Base-by-base conservation (phyloP, 2,329 filamentous ascomycete genomes). In the Cytospora piceae region DNA sequence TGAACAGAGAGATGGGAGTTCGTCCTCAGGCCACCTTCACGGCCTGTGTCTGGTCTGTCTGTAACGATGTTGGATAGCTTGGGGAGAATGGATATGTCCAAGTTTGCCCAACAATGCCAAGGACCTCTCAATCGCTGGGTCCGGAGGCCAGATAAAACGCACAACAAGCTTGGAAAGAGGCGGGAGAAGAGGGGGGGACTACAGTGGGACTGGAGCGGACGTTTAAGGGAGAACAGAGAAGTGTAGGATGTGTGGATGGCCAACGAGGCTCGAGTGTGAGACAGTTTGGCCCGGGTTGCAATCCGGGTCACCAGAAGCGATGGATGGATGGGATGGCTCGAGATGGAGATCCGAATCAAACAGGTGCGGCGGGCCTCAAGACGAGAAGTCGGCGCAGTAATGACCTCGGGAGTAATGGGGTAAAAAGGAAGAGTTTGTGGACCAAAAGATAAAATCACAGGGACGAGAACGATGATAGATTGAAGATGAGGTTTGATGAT, bases 11-110 rank as follows among this genome's bases (percentile, higher is more conserved):
- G 42, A n/a, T 51, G 54, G 20, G 39, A 49, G 22, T 39, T 54
- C 51, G 29, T 52, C 53, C 51, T 49, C 58, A 62, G 65, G 65
- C 62, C 65, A 55, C 34, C 42, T 42, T 59, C 46, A 61, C 49
- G 62, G 65, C 62, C 65, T 64, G 32, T 39, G 49, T 42, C 37
- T 61, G 56, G 59, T 51, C 57, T 64, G 37, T 20, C 53, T 55
- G 65, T 57, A 61, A 65, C 53, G 58, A 46, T 22, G 61, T 57
- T 51, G 53, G 42, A 63, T 37, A 32, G 51, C 39, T 57, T 32
- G n/a, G 24, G 31, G 34, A 49, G 53, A 34, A 31, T 15, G 11
- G 46, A 58, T 56, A 55, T 61, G 34, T 51, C 42, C 57, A 34
- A 27, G 49, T 24, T 63, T 60, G 53, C 17, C 39, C 53, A 49